Conservation (phyloP, 352 stramenopile species). For the Phytophthora hibernalis region DNA sequence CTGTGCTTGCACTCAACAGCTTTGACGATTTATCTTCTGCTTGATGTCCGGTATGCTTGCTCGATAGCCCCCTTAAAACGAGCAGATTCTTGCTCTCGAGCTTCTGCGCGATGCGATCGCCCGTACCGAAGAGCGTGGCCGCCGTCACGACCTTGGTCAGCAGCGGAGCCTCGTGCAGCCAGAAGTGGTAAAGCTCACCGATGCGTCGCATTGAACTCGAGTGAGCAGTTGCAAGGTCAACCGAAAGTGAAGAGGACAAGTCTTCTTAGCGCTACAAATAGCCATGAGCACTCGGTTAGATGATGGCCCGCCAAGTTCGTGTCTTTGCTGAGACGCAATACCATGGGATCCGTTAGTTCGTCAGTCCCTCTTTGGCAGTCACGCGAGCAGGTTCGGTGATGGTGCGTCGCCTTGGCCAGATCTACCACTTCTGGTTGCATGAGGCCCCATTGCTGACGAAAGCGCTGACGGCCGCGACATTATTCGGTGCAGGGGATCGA, state of each 20-base stretch:
- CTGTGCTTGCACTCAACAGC: conserved; percentile 23
- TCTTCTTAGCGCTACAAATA: conserved; percentile 13
- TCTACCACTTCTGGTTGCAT: conserved; percentile 57
- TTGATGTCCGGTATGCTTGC: background rate
- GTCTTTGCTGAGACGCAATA: conserved; percentile 22
- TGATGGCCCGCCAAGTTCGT: too few species aligned
- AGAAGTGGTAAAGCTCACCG: conserved; percentile 45
- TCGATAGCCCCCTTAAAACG: conserved; percentile 18
- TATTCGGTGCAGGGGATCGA: conserved; percentile 57
- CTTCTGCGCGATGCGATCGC: conserved; percentile 56
- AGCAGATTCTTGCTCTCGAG: conserved; percentile 25
- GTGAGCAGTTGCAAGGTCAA: background rate
- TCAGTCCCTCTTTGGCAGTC: background rate
- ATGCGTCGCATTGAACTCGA: conserved; percentile 36
- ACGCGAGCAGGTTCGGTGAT: conserved; percentile 41
- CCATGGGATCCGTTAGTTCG: background rate
- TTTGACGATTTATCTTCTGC: background rate
- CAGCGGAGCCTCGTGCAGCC: conserved; percentile 54
- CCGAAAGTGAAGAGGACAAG: conserved; percentile 11
- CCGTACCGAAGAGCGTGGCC: conserved; percentile 52
- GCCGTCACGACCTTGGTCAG: conserved; percentile 65
- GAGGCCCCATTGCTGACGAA: conserved; percentile 63
- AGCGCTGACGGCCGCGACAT: conserved; percentile 48
- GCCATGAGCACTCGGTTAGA: background rate
- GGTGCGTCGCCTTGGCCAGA: conserved; percentile 35